Conservation (phyloP, 164 flowering plant species). For the Vitis rupestris region DNA sequence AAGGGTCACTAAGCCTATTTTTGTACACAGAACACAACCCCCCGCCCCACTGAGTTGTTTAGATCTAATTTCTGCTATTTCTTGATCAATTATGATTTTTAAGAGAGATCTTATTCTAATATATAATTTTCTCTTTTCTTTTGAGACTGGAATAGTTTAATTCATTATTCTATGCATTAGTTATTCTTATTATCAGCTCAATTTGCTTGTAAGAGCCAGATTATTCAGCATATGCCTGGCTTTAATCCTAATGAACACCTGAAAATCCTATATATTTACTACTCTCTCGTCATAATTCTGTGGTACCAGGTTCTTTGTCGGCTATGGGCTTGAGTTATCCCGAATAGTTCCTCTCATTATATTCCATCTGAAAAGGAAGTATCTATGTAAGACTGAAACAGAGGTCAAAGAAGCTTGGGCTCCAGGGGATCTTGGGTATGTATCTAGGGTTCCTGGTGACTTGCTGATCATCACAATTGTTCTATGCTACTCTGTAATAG, state of each 20-base stretch:
- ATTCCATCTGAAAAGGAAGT: slow-evolving; percentile 79
- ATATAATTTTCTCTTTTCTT: not conserved
- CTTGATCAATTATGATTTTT: too few species aligned
- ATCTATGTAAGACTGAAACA: slow-evolving; percentile 83
- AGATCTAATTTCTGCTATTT: too few species aligned
- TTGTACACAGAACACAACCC: too few species aligned
- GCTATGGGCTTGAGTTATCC: slow-evolving; percentile 91
- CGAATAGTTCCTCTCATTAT: slow-evolving; percentile 80
- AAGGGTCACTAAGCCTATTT: too few species aligned
- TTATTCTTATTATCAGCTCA: not conserved
- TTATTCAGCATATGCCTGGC: too few species aligned
- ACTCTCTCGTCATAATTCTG: not conserved
- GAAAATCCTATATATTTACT: too few species aligned
- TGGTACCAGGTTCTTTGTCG: slow-evolving; percentile 82
- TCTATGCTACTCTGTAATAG: slow-evolving; percentile 85
- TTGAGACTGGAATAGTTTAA: not conserved
- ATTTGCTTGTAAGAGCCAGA: not conserved
- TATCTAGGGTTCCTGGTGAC: slow-evolving; percentile 76
- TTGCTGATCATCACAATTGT: slow-evolving; percentile 75
- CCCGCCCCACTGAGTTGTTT: too few species aligned
- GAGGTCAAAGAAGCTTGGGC: slow-evolving; percentile 88
- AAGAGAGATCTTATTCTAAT: too few species aligned
- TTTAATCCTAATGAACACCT: too few species aligned
- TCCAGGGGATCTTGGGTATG: slow-evolving; percentile 76
- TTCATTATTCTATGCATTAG: too few species aligned